Conservation (phyloP, 371 early-diverging fungal genomes). For the Mucor velutinosus region DNA sequence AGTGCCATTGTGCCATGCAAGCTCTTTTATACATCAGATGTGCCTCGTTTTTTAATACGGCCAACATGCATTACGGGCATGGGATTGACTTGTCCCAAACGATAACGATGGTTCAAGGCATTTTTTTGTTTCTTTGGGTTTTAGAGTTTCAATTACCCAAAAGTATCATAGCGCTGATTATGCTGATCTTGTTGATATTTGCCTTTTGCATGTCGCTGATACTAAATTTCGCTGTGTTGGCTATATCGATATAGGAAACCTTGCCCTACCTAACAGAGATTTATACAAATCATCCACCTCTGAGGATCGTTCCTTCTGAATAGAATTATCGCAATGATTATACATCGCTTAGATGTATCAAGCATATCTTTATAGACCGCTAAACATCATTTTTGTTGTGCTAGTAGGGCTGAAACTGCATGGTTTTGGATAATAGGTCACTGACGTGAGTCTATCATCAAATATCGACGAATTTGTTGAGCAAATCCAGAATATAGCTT, state of each 20-base stretch:
- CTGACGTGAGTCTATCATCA: not conserved
- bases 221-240: not conserved
- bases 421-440: not conserved
- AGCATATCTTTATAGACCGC: not conserved
- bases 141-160: not conserved
- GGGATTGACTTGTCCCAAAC: not conserved
- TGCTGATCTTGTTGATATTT: not conserved
- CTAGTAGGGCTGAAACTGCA: not conserved
- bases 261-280: too few species aligned
- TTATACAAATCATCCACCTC: too few species aligned
- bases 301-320: too few species aligned
- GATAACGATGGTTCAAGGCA: too few species aligned
- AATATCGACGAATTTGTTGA: not conserved
- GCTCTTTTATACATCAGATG: not conserved
- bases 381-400: not conserved
- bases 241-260: not conserved
- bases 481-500: not conserved
- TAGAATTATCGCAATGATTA: too few species aligned
- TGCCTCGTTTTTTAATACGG: not conserved
- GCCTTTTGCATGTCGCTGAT: not conserved
- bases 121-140: not conserved
- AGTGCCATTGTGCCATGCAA: not conserved
- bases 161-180: not conserved
- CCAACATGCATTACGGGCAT: not conserved
- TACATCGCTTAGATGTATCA: not conserved